These are phyloP conservation scores for Coemansia sp. DNA, from an alignment of 192 early-diverging fungal genomes.

Conservation along the genomic window DNA sequence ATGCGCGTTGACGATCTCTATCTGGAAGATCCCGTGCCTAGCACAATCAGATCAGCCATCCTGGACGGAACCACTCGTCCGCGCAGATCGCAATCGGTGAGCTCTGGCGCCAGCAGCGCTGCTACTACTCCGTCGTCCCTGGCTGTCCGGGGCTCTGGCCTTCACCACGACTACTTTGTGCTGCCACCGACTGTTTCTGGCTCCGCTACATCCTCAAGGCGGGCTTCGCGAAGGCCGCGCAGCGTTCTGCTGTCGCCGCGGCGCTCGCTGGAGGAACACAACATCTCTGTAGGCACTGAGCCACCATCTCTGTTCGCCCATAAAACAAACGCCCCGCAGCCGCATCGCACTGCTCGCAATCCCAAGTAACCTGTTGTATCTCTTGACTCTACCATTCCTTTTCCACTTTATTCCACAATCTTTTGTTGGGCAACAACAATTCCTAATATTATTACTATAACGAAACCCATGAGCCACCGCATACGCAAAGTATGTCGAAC, in stretches of 20 bases:
- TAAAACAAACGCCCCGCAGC: constrained; percentile 22
- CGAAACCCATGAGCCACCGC: constrained; percentile 46
- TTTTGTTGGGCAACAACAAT: not conserved
- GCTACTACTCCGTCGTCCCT: constrained; percentile 39
- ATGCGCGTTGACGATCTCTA: constrained; percentile 55
- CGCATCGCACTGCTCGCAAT: constrained; percentile 34
- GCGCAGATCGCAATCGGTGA: constrained; percentile 55
- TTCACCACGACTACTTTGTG: constrained; percentile 48
- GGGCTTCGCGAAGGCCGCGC: constrained; percentile 43
- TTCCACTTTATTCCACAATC: constrained; percentile 1
- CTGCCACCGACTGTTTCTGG: constrained; percentile 10
- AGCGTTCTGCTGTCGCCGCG: constrained; percentile 55
- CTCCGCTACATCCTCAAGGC: constrained; percentile 15
- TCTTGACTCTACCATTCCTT: not conserved
- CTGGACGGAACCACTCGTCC: constrained; percentile 31
- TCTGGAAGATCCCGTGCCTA: constrained; percentile 53
- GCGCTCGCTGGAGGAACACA: constrained; percentile 54
- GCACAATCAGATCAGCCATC: constrained; percentile 28
- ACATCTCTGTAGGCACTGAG: constrained; percentile 14
- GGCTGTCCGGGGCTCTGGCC: constrained; percentile 32
- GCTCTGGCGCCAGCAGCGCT: constrained; percentile 47
- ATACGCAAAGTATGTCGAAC: constrained; percentile 44
- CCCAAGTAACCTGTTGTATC: constrained; percentile 20
- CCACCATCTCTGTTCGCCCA: constrained; percentile 30
- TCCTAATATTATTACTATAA: constrained; percentile 12